Conservation (phyloP, 2,329 filamentous ascomycete genomes). For the Aspergillus candidus region DNA sequence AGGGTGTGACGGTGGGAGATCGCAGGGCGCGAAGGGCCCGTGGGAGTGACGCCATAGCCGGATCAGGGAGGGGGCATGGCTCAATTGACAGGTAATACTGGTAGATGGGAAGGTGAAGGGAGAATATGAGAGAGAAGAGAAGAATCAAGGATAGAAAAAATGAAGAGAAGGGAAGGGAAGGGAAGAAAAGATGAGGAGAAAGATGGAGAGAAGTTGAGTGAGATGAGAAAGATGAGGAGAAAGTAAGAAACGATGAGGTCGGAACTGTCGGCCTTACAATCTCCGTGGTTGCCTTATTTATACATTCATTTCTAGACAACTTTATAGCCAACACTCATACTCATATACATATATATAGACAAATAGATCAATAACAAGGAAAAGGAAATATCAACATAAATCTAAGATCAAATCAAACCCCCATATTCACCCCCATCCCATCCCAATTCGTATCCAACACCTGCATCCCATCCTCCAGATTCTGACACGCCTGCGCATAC, state of each 20-base stretch:
- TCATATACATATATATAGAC: too few relatives aligned
- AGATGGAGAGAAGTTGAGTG: not conserved
- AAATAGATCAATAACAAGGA: too few relatives aligned
- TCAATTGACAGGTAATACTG: not conserved
- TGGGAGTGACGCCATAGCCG: slow-evolving; percentile 9
- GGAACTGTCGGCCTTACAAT: not conserved
- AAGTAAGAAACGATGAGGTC: not conserved
- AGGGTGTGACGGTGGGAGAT: not conserved
- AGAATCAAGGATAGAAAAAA: not conserved
- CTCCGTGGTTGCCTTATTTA: too few relatives aligned
- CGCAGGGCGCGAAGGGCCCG: slow-evolving; percentile 4
- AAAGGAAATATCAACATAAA: too few relatives aligned
- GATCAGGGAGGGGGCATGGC: not conserved
- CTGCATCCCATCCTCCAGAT: slow-evolving; percentile 13
- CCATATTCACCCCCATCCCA: slow-evolving; percentile 1
- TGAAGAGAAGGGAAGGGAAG: not conserved
- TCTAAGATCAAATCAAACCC: too few relatives aligned
- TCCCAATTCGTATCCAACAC: slow-evolving; percentile 12
- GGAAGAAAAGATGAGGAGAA: not conserved
- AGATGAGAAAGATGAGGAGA: not conserved
- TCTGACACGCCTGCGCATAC: slow-evolving; percentile 27
- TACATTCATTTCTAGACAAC: too few relatives aligned
- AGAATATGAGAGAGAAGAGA: not conserved
- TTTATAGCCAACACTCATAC: too few relatives aligned
- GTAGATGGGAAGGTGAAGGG: not conserved